Conservation (phyloP, 2,329 filamentous ascomycete genomes). For the Fusarium algeriense region DNA sequence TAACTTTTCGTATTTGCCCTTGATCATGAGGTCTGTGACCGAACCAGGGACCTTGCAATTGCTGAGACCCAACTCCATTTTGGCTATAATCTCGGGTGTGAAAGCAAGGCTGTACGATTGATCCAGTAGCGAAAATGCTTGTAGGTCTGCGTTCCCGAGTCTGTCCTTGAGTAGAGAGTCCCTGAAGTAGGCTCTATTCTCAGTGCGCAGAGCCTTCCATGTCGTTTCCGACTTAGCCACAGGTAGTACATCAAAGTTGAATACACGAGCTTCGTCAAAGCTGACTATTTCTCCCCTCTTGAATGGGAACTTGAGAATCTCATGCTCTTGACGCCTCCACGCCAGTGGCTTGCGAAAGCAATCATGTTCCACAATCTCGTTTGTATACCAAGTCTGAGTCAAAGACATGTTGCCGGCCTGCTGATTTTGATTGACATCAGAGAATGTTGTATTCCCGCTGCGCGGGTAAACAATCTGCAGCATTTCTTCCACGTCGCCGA, state of each 20-base stretch:
- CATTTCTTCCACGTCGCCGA: not conserved
- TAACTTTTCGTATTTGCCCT: not conserved
- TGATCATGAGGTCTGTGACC: not conserved
- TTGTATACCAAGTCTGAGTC: not conserved
- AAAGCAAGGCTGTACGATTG: not conserved
- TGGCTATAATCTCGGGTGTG: not conserved
- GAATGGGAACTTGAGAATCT: not conserved
- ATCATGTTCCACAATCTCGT: not conserved
- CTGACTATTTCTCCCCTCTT: not conserved
- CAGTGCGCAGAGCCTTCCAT: not conserved
- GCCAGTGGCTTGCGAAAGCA: not conserved
- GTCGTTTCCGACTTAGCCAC: not conserved
- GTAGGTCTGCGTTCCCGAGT: not conserved
- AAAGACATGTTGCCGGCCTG: not conserved
- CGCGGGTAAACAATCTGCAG: not conserved
- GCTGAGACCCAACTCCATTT: not conserved
- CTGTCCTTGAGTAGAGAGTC: too few species aligned
- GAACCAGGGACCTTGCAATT: not conserved
- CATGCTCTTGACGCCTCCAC: not conserved
- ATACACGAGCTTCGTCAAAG: not conserved
- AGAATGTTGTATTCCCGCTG: fast-evolving
- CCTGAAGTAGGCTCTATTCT: not conserved
- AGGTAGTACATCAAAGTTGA: not conserved
- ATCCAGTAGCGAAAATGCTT: not conserved
- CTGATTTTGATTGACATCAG: not conserved